phyloP scores from a whole-genome alignment of 306 rosid genomes.

The Clitoria ternatea region DNA sequence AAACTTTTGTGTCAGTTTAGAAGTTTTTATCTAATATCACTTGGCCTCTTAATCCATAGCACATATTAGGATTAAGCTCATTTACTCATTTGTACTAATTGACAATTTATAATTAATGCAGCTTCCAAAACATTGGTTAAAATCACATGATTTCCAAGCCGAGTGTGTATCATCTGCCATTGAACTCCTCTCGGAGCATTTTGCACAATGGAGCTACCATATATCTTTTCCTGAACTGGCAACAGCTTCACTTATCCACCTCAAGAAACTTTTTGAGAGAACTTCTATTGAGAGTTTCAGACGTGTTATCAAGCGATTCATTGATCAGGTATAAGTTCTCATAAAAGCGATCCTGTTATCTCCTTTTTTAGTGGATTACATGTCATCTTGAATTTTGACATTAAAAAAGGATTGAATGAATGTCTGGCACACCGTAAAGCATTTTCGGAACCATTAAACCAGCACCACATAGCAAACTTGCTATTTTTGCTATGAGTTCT shows the following conservation, averaged over 20 bases:
- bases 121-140: conserved; percentile 88
- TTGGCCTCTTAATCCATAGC: neutral
- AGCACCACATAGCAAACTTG: neutral
- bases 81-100: conserved; percentile 16
- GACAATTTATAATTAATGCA: conserved; percentile 35
- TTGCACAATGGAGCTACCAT: conserved; percentile 80
- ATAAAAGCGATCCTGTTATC: neutral
- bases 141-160: conserved; percentile 70
- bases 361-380: neutral
- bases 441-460: neutral
- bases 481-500: neutral
- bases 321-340: conserved; percentile 70
- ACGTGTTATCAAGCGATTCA: conserved; percentile 69
- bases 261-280: conserved; percentile 63
- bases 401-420: conserved; percentile 11
- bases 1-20: neutral
- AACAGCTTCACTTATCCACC: conserved; percentile 61
- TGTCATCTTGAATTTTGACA: neutral
- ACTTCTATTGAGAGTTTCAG: conserved; percentile 64
- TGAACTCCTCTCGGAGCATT: conserved; percentile 78
- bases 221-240: conserved; percentile 92
- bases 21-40: neutral
- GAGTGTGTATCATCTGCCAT: conserved; percentile 71
- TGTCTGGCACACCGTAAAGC: neutral
- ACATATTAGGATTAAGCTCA: neutral